A percentile compares a stretch with the other conserved stretches of the same genome.
These are phyloP conservation scores for Plantago elongata DNA, from an alignment of 257 asterid species.

Conservation along the genomic window DNA sequence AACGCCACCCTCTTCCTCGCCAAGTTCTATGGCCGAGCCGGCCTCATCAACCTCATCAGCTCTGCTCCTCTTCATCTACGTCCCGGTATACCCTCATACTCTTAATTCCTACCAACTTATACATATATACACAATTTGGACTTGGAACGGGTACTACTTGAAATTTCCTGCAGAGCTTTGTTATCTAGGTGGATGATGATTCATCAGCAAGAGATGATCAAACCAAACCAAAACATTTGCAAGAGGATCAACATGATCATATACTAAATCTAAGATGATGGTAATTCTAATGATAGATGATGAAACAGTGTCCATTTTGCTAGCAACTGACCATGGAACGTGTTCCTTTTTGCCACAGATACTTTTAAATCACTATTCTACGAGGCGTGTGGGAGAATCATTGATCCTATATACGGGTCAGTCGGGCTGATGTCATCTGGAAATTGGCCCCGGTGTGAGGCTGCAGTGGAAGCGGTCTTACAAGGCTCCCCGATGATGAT, in stretches of 20 bases:
- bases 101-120: too few relatives aligned
- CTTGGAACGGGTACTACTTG: background rate
- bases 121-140: background rate
- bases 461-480: conserved; percentile 35
- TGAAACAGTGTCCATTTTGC: background rate
- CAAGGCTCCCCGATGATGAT: conserved; percentile 29
- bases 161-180: conserved; percentile 4
- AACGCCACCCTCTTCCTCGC: conserved; percentile 49
- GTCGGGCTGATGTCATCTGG: conserved; percentile 35
- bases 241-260: background rate
- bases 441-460: conserved; percentile 35
- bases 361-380: conserved; percentile 36
- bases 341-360: conserved; percentile 15
- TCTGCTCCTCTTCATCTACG: conserved; percentile 29
- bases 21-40: conserved; percentile 50
- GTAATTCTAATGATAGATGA: background rate
- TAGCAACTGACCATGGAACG: background rate
- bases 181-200: conserved; percentile 1
- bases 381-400: conserved; percentile 46
- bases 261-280: conserved; percentile 3
- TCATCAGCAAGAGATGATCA: conserved; percentile 1
- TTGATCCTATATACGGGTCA: conserved; percentile 37
- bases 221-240: background rate
- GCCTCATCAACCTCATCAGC: conserved; percentile 38
- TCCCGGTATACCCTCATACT: conserved; percentile 20